Evolutionary conservation across 495 filamentous ascomycete species (phyloP), one percentile per base, ranked within the genome.

Genomic region (Usnea hakonensis): DNA sequence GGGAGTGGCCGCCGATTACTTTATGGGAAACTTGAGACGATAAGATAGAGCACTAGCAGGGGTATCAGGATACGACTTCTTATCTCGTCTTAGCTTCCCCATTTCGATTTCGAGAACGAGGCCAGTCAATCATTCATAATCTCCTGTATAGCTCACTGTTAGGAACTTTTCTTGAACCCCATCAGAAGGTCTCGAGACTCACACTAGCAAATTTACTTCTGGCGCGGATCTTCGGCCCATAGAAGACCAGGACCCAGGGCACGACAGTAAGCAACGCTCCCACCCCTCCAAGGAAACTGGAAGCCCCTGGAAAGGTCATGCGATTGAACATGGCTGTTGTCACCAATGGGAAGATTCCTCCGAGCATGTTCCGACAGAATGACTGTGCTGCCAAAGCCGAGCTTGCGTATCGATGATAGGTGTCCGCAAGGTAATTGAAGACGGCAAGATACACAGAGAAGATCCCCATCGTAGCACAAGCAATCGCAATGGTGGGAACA

Each of bases 381-480:
- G 83, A 87, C 74, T 97, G 92, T 14, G 91, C 91, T 2, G 93
- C 93, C 52, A 97, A 77, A 3, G 92, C 92, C 11, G 88, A 94
- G 58, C 85, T 90, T 2, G 92, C 90, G 67, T 90, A 95, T 0
- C 81, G 78, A 69, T 90, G 87, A 71, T 96, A 97, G 2, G 83
- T 87, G 72, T 96, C 93, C n/a, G 91, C 91, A 17, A 96, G 80
- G 66, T 96, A 96, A 67, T 96, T 97, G 76, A 96, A 96, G 0
- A 90, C 87, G 1, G 92, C 89, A 9, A 97, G 78, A 69, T 96
- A 97, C 50, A 97, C 84, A 46, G 84, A 85, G 69, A 90, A 90
- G 57, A 97, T 95, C 13, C 92, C 92, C 78, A 95, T 89, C 0
- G 88, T 95, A 5, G 90, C 85, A 62, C 87, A 82, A 1, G 76